Evolutionary conservation across 306 rosid genomes (phyloP), one percentile per base, ranked within the genome.

Genomic region (Cotoneaster glaucophyllus): DNA sequence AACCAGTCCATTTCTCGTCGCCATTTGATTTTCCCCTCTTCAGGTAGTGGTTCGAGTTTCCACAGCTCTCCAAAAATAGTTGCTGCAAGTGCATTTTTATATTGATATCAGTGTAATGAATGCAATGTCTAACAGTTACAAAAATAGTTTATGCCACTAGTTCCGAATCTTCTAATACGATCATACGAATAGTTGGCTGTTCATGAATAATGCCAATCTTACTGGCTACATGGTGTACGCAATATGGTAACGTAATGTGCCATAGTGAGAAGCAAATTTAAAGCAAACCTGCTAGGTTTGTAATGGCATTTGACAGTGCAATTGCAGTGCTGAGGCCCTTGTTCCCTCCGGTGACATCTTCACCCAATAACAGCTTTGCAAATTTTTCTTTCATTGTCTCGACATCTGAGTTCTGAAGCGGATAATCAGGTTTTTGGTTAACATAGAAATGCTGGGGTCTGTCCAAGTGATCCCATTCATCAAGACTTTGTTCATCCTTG

Each of bases 31-130:
- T 86, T 95, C 80, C 84, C 87, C 79, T 92, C 97, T 78, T 92
- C 96, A 15, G 89, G 69, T 37, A 92, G 88, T 21, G 98, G 98
- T 78, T 95, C 97, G 82, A 95, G 83, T 85, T 95, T 95, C 98
- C 97, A 92, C 69, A 95, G 54, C 85, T 95, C 98, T 65, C 98
- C 98, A 79, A 95, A 95, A 79, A 92, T 82, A 9, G 84, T 85
- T 21, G 86, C 98, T 92, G 93, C 85, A 87, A 70, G 78, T 10
- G 71, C 79, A 82, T 41, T 26, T 57, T 73, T 39, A 39, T 25
- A 19, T 11, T 28, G 44, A 39, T 39, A 39, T 39, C 12, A 39
- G 44, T 39, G 12, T 39, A 39, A 39, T 39, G 44, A 39, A 39
- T 9, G 44, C 44, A 39, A 8, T 39, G 44, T 39, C 44, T 10